phyloP scores from a whole-genome alignment of 2,329 filamentous ascomycete species.

The Cryoendolithus antarcticus region DNA sequence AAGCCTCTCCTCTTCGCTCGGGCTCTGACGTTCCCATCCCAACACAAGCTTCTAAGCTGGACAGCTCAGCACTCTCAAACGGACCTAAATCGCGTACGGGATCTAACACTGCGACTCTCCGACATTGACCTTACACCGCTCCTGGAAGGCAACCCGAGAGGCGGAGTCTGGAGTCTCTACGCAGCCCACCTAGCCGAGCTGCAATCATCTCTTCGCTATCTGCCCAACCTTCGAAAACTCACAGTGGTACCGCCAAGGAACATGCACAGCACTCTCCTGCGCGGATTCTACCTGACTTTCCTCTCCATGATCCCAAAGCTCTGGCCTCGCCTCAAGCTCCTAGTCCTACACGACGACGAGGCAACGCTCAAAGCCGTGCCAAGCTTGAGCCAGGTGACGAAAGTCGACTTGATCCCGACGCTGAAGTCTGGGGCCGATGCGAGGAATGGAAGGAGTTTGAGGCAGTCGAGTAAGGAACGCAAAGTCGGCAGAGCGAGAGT shows the following conservation, averaged over 20 bases:
- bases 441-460: too few species aligned
- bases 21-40: conserved; percentile 13
- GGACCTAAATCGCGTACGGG: conserved; percentile 13
- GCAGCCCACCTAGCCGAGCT: conserved; percentile 14
- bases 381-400: too few species aligned
- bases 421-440: too few species aligned
- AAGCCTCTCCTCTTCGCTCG: conserved; percentile 12
- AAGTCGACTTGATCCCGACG: too few species aligned
- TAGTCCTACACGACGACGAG: conserved; percentile 92
- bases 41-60: conserved; percentile 17
- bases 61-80: conserved; percentile 9
- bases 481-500: too few species aligned
- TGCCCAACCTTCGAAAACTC: conserved; percentile 13
- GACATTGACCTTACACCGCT: conserved; percentile 19
- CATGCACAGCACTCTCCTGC: conserved; percentile 13
- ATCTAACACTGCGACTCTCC: conserved; percentile 12
- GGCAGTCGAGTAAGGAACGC: too few species aligned
- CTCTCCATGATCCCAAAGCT: conserved; percentile 11
- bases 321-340: conserved; percentile 25
- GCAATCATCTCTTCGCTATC: conserved; percentile 9
- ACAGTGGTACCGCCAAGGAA: conserved; percentile 11
- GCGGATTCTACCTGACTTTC: conserved; percentile 15
- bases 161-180: conserved; percentile 13
- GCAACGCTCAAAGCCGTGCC: conserved; percentile 68
- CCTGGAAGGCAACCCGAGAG: conserved; percentile 5